Evolutionary conservation across 768 basidiomycete species (phyloP).

Genomic region (Daedaleopsis nitida): DNA sequence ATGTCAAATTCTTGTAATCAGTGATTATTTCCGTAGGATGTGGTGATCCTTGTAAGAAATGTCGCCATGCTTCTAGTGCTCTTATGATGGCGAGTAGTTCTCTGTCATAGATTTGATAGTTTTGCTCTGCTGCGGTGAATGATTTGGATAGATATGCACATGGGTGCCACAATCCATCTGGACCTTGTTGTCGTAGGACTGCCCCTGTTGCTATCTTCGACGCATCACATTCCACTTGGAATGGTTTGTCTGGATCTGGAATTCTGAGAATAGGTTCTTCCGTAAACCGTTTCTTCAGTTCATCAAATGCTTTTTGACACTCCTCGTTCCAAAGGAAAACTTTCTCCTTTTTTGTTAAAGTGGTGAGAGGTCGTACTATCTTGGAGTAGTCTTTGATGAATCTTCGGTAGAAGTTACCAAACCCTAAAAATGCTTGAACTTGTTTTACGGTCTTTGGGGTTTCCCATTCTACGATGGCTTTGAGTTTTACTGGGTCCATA

Average conservation of each 20-base stretch:
- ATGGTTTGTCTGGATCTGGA: slow-evolving; percentile 13
- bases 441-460: slow-evolving; percentile 14
- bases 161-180: slow-evolving; percentile 14
- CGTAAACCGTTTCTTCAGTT: not conserved
- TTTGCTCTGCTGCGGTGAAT: slow-evolving; percentile 28
- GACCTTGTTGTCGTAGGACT: slow-evolving; percentile 29
- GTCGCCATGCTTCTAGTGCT: slow-evolving; percentile 27
- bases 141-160: slow-evolving; percentile 15
- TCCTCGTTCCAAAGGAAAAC: not conserved
- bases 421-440: too few relatives aligned
- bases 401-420: slow-evolving; percentile 34
- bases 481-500: slow-evolving; percentile 39
- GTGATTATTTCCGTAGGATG: slow-evolving; percentile 25
- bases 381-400: slow-evolving; percentile 34
- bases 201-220: slow-evolving; percentile 30
- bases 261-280: slow-evolving; percentile 13
- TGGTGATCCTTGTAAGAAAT: slow-evolving; percentile 24
- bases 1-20: slow-evolving; percentile 34
- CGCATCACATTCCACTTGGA: slow-evolving; percentile 22
- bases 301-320: not conserved
- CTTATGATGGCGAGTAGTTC: slow-evolving; percentile 40
- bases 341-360: slow-evolving; percentile 20
- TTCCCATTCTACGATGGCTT: slow-evolving; percentile 34
- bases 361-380: slow-evolving; percentile 26
- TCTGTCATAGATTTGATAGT: slow-evolving; percentile 36